Percentiles rank a stretch among this genome's conserved stretches.
These are phyloP conservation scores for Candida maesae DNA, from an alignment of 805 yeast genomes.

Conservation along the genomic window DNA sequence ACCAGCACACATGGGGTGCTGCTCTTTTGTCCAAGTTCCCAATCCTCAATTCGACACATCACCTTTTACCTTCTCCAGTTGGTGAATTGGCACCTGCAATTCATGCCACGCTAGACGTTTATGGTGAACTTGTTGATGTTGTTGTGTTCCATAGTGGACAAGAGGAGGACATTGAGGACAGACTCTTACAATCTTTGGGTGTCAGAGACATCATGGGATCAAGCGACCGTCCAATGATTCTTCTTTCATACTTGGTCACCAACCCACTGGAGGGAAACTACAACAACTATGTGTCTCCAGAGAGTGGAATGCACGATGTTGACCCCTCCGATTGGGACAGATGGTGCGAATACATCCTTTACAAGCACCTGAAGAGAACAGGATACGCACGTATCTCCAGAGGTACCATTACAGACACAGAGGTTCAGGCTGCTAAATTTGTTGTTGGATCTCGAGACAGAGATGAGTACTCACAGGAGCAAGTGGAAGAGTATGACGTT, in stretches of 20 bases:
- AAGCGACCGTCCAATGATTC: slow-evolving; percentile 75
- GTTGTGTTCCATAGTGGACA: slow-evolving; percentile 98
- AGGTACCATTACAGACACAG: slow-evolving; percentile 94
- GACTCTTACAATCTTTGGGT: slow-evolving; percentile 78
- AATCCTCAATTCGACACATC: slow-evolving; percentile 84
- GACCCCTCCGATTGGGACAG: slow-evolving; percentile 94
- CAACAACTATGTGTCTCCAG: slow-evolving; percentile 81
- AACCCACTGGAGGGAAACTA: slow-evolving; percentile 86
- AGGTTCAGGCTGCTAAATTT: slow-evolving; percentile 92
- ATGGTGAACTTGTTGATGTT: slow-evolving; percentile 83
- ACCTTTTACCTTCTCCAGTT: slow-evolving; percentile 90
- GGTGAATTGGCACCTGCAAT: slow-evolving; percentile 99
- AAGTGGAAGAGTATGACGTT: slow-evolving; percentile 53
- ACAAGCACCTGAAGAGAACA: slow-evolving; percentile 77
- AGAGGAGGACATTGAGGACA: slow-evolving; percentile 94
- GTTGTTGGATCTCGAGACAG: slow-evolving; percentile 26
- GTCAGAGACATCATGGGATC: slow-evolving; percentile 78
- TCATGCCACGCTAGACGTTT: slow-evolving; percentile 90
- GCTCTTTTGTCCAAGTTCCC: slow-evolving; percentile 93
- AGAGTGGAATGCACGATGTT: slow-evolving; percentile 86
- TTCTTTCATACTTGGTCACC: slow-evolving; percentile 88
- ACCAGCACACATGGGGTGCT: slow-evolving; percentile 98
- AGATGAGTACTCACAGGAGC: slow-evolving; percentile 49
- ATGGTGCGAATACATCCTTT: slow-evolving; percentile 97
- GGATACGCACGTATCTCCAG: slow-evolving; percentile 94